Conservation (phyloP, 257 asterid species). For the Solanum sejunctum region DNA sequence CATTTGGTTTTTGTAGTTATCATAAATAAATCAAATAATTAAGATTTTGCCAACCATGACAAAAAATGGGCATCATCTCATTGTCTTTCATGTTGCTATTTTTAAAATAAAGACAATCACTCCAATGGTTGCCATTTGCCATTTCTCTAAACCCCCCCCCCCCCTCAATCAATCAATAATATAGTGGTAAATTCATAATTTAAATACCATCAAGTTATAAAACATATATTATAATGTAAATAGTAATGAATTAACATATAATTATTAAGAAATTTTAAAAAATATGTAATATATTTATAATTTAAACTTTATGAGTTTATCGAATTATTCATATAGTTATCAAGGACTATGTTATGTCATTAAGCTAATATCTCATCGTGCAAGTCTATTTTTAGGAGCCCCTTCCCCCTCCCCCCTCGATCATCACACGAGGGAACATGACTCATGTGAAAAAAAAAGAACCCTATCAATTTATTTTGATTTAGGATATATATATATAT, state of each 20-base stretch:
- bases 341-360: no score
- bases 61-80: neutral
- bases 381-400: neutral
- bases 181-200: neutral
- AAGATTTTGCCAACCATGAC: neutral
- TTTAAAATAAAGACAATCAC: neutral
- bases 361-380: neutral
- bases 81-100: neutral
- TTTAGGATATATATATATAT: no score
- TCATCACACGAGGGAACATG: neutral
- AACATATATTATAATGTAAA: neutral
- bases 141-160: neutral
- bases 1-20: neutral
- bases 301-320: neutral
- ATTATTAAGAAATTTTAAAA: neutral
- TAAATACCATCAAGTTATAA: neutral
- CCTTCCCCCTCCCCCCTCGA: neutral
- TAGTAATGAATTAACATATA: neutral
- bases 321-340: neutral
- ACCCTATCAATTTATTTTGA: neutral
- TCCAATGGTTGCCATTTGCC: neutral
- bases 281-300: neutral
- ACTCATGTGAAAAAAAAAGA: neutral
- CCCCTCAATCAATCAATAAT: neutral
- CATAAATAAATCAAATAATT: neutral